Percentiles rank a stretch among this genome's conserved stretches.
Evolutionary conservation across 352 stramenopile species (phyloP).

Genomic region (Globisporangium mamillatum): DNA sequence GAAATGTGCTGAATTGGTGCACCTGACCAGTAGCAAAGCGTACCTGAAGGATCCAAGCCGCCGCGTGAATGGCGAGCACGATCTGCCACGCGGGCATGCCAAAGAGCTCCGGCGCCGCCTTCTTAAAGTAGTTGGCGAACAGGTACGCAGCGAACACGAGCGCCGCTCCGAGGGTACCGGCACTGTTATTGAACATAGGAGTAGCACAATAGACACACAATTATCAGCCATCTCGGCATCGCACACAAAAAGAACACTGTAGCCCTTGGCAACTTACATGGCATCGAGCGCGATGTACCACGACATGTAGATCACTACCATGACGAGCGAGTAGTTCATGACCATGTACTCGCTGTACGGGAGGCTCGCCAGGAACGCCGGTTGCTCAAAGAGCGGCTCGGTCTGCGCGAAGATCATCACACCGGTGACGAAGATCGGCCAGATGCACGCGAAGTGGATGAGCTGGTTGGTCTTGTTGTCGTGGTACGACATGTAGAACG

Average conservation of each 20-base stretch:
- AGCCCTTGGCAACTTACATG: slow-evolving; percentile 19
- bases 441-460: slow-evolving; percentile 67
- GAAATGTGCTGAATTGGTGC: too few species aligned
- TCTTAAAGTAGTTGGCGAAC: slow-evolving; percentile 32
- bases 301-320: slow-evolving; percentile 35
- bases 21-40: not conserved
- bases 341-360: slow-evolving; percentile 36
- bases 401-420: slow-evolving; percentile 40
- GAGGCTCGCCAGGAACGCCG: slow-evolving; percentile 22
- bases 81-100: slow-evolving; percentile 36
- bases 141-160: slow-evolving; percentile 34
- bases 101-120: slow-evolving; percentile 16
- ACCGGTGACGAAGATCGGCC: slow-evolving; percentile 53
- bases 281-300: slow-evolving; percentile 53
- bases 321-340: slow-evolving; percentile 35
- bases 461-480: slow-evolving; percentile 54
- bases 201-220: too few species aligned
- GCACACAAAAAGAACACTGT: too few species aligned
- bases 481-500: slow-evolving; percentile 71
- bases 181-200: slow-evolving; percentile 7
- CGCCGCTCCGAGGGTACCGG: slow-evolving; percentile 28
- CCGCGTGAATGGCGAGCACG: slow-evolving; percentile 32
- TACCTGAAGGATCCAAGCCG: slow-evolving; percentile 47
- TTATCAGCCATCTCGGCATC: too few species aligned
- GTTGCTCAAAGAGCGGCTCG: slow-evolving; percentile 19